Base-by-base conservation (phyloP, 805 yeast genomes). In the Jamesozyma spencerorum region DNA sequence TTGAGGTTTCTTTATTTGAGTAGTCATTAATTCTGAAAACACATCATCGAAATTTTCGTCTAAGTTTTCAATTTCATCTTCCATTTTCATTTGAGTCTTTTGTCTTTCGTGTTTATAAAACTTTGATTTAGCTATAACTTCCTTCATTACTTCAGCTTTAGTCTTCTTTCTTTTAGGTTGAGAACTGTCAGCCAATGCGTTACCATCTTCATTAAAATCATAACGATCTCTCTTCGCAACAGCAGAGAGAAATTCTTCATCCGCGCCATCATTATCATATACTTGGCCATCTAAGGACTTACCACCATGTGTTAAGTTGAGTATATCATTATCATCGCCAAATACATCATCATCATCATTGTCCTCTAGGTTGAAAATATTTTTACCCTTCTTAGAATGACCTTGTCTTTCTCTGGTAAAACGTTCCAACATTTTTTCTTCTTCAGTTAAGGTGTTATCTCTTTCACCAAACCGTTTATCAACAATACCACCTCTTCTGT, bases 381-480 rank as follows among this genome's bases (percentile, higher is more conserved):
- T 74, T 32, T 70, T 66, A 49, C 72, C 79, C 18, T 72, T 66
- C n/a, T 75, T 65, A 2, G 73, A 58, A 44, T 73, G 72, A 14
- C 71, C 54, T 59, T 86, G 94, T 57, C 84, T 73, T 66, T 90
- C 97, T 42, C 81, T 77, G 3, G 96, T 85, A 67, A 86, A 92
- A 66, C 98, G 79, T 57, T 83, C 95, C 64, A 92, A 74, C 95
- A 87, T 87, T 61, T 83, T 85, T 50, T 92, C 96, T 62, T 92
- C 97, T 11, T 79, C 79, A n/a, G 81, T 74, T 68, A 92, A 55
- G 36, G 68, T 61, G 6, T 68, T 60, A 60, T 85, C 81, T 47
- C 75, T 74, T 57, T 92, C 98, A 58, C 98, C 99, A 61, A 92
- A 90, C 64, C 96, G 77, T 49, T 87, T 73, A 67, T 92, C 98